Evolutionary conservation across 208 protist genomes (phyloP).

Genomic region (Leishmania major): DNA sequence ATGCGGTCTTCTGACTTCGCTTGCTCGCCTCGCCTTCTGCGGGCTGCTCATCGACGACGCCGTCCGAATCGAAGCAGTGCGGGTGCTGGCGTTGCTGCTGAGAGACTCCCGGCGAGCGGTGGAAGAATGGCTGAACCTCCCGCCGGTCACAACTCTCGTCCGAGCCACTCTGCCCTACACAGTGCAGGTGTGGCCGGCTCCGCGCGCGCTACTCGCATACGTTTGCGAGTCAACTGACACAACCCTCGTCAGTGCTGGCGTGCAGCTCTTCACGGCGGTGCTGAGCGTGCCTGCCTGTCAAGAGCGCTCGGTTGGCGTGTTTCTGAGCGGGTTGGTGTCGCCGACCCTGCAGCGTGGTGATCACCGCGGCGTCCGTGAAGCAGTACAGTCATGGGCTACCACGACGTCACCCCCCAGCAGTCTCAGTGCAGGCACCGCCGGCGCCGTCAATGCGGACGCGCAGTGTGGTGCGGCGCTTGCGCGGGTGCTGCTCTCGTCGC

Average conservation of each 20-base stretch:
- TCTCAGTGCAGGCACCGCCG: not conserved
- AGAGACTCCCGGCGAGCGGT: conserved; percentile 34
- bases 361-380: not conserved
- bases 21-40: conserved; percentile 63
- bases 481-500: conserved; percentile 29
- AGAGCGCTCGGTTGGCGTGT: conserved; percentile 14
- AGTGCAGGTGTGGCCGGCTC: conserved; percentile 36
- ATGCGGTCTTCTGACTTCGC: conserved; percentile 52
- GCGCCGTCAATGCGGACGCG: not conserved
- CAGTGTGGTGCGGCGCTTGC: conserved; percentile 34
- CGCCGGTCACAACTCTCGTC: conserved; percentile 25
- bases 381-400: conserved; percentile 1
- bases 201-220: conserved; percentile 58
- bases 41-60: conserved; percentile 71
- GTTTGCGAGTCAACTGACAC: conserved; percentile 58
- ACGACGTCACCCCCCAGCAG: not conserved
- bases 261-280: conserved; percentile 47
- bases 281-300: conserved; percentile 33
- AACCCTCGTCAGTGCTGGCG: conserved; percentile 49
- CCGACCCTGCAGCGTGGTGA: not conserved
- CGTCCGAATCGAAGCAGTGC: conserved; percentile 73
- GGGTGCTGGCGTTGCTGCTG: conserved; percentile 58
- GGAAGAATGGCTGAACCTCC: conserved; percentile 46
- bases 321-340: conserved; percentile 22
- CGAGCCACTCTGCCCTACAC: conserved; percentile 19